Evolutionary conservation across 257 asterid genomes (phyloP).

Genomic region (Solanum piurae): DNA sequence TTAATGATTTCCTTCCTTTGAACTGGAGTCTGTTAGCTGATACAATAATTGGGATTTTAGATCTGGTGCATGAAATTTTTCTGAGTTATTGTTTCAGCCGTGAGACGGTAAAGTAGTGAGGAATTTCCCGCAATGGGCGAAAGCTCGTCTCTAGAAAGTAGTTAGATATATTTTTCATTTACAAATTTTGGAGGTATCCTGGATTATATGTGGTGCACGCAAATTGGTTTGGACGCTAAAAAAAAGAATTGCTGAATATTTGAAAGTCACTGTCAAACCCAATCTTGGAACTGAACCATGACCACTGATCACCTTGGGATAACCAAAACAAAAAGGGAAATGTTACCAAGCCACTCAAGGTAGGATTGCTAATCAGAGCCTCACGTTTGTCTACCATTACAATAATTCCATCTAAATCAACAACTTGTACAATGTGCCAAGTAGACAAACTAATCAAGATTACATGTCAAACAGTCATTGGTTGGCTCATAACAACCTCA

Average conservation of each 20-base stretch:
- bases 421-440: slow-evolving; percentile 29
- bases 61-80: neutral
- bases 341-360: neutral
- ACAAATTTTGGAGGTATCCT: neutral
- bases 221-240: neutral
- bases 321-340: neutral
- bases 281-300: slow-evolving; percentile 22
- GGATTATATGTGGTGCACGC: neutral
- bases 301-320: slow-evolving; percentile 22
- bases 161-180: neutral
- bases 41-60: neutral
- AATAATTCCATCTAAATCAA: slow-evolving; percentile 20
- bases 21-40: neutral
- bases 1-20: neutral
- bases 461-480: slow-evolving; percentile 36
- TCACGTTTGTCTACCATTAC: slow-evolving; percentile 9
- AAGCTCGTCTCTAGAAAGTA: neutral
- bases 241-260: neutral
- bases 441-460: slow-evolving; percentile 17
- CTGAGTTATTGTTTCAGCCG: neutral
- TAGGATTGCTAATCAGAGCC: slow-evolving; percentile 11
- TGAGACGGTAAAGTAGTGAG: neutral
- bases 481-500: slow-evolving; percentile 55
- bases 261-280: slow-evolving; percentile 15
- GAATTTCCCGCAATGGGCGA: neutral